Evolutionary conservation across 352 stramenopile genomes (phyloP).

Genomic region (Globisporangium lucens): DNA sequence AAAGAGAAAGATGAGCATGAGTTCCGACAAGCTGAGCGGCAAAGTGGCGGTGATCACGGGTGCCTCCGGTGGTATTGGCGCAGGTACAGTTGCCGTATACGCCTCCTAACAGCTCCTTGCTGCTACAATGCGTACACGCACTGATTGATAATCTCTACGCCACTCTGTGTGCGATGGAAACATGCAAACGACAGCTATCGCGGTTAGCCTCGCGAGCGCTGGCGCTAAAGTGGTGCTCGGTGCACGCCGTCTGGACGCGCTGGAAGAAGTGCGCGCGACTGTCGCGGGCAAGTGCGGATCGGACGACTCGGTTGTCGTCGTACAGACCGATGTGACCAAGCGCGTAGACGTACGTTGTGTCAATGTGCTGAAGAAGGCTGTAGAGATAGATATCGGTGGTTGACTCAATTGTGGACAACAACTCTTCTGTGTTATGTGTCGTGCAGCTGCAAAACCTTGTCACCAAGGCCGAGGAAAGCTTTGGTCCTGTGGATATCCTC

Average conservation of each 20-base stretch:
- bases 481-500: slow-evolving; percentile 84
- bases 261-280: slow-evolving; percentile 39
- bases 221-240: slow-evolving; percentile 85
- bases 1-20: not conserved
- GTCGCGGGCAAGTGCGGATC: slow-evolving; percentile 31
- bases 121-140: not conserved
- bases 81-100: slow-evolving; percentile 20
- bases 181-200: slow-evolving; percentile 42
- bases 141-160: not conserved
- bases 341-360: slow-evolving; percentile 38
- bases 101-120: not conserved
- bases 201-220: slow-evolving; percentile 53
- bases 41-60: slow-evolving; percentile 89
- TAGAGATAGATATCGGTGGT: not conserved
- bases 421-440: not conserved
- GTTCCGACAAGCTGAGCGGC: slow-evolving; percentile 32
- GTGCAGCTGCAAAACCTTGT: slow-evolving; percentile 56
- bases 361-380: too few species aligned
- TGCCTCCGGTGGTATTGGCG: slow-evolving; percentile 86
- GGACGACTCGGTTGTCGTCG: slow-evolving; percentile 34
- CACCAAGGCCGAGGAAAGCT: slow-evolving; percentile 43
- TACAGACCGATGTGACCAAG: slow-evolving; percentile 67
- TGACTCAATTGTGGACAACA: not conserved
- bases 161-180: not conserved
- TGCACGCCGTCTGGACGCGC: slow-evolving; percentile 59